A percentile compares a stretch with the other conserved stretches of the same genome.
These are phyloP conservation scores for Paraleonurus japonicus DNA, from an alignment of 257 asterid species.

Conservation along the genomic window DNA sequence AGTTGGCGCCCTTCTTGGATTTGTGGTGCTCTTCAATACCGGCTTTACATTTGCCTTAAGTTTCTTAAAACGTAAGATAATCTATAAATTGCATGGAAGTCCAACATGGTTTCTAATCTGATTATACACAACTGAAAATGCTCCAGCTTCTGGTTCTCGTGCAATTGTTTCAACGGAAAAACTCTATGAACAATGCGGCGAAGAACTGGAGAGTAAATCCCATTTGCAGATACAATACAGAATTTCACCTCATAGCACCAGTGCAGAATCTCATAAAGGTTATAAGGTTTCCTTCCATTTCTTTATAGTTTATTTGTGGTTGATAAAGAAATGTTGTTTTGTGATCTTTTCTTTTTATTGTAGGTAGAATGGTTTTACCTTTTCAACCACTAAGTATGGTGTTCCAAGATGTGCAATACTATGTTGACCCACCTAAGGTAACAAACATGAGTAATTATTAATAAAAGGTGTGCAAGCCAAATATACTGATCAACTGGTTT, in stretches of 20 bases:
- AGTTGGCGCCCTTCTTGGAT: constrained; percentile 53
- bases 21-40: constrained; percentile 45
- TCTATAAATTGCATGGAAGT: background rate
- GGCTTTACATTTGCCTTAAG: constrained; percentile 56
- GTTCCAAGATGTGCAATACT: constrained; percentile 53
- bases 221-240: constrained; percentile 12
- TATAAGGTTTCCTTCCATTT: background rate
- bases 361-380: constrained; percentile 44
- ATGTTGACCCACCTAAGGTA: constrained; percentile 50
- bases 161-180: constrained; percentile 63
- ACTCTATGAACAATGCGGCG: constrained; percentile 36
- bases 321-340: background rate
- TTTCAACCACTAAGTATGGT: constrained; percentile 47
- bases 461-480: background rate
- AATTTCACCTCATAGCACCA: constrained; percentile 9
- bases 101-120: background rate
- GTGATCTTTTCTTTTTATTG: constrained; percentile 5
- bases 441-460: constrained; percentile 2
- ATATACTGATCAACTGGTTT: background rate
- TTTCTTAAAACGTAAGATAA: constrained; percentile 50
- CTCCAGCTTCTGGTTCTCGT: constrained; percentile 62
- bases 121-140: constrained; percentile 12
- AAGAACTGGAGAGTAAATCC: constrained; percentile 22
- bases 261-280: constrained; percentile 33
- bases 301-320: background rate